Base-by-base conservation (phyloP, 495 filamentous ascomycete species). In the Talaromyces stipitatus region DNA sequence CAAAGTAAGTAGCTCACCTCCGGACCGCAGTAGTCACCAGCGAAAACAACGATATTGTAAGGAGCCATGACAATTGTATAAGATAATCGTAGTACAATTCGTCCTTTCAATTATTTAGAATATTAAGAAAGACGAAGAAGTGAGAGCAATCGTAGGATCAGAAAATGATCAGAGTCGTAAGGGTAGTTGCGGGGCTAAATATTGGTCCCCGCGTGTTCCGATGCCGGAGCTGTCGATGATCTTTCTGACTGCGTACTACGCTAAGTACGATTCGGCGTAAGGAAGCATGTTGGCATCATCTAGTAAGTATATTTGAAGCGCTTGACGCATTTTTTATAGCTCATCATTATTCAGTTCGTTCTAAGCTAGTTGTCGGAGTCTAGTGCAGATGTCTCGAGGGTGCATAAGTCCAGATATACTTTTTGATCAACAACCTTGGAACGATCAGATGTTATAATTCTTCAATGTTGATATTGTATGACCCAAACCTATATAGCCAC, bases 11-110 rank as follows among this genome's bases (percentile, higher is more conserved):
- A 29, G 64, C 79, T 59, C 69, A 94, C 94, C 85, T 98, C 94
- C 11, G 94, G 94, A 69, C 94, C 94, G 65, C 88, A 91, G 73
- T 96, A 90, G 72, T 98, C 94, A 67, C 94, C 94, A 64, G 73
- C 85, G 67, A 91, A 90, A 46, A 91, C 87, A 62, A 84, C 81
- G 55, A 84, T 72, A 46, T 82, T 82, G 60, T 68, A 83, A 9
- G 78, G 62, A 61, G 77, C 58, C 78, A 80, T 80, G 53, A 29
- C 69, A 62, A 62, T 5, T 41, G 18, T 41, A 41, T 41, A 5
- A 8, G n/a, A 18, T n/a, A 7, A 41, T 20, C 3, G 4, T 16
- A 8, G 16, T n/a, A n/a, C 30, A 32, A 10, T 45, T 18, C 2
- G n/a, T n/a, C 18, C 4, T 23, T 23, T 24, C 45, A 48, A 48